Evolutionary conservation across 305 asterid species (phyloP), one percentile per base, ranked within the genome.

Genomic region (Euphrasia arctica): DNA sequence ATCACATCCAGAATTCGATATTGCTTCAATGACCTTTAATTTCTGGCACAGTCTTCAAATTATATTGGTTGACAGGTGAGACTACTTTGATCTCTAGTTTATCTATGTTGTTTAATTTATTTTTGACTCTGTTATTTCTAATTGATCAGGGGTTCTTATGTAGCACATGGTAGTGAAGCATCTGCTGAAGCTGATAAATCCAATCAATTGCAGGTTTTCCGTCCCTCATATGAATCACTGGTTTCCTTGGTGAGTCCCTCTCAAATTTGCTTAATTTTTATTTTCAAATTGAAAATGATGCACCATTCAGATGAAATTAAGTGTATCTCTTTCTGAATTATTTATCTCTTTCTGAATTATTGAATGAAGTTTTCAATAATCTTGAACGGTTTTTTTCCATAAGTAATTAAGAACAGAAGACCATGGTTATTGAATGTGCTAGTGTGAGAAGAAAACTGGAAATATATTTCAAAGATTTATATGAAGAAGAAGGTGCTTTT

Each of bases 21-120:
- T 94, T 70, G 97, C 97, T 69, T 94, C 97, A 66, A 94, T 94
- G 99, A 86, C 97, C 74, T 94, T 94, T 73, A 94, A 90, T 78
- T 94, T 94, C 82, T 94, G 99, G 99, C 97, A 94, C 60, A 88
- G 78, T 82, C 99, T 94, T 77, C 97, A 88, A 83, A 71, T 86
- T 68, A 77, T 82, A 51, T 82, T 94, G 77, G 68, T 74, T 47
- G 96, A 90, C 74, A 86, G 96, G 99, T 90, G 75, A 75, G 66
- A 27, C 56, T 77, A 64, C 70, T 64, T 48, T 60, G 62, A 60
- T 56, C 60, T 54, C 34, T 32, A 58, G 60, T 62, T 47, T 63
- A 25, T 42, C 52, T 51, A 9, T 63, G 65, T 68, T 66, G 60
- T 66, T 71, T 32, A 29, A 72, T 65, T 70, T 68, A 58, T 36